Evolutionary conservation across 306 rosid genomes (phyloP), one percentile per base, ranked within the genome.

Genomic region (Fragaria ananassa): DNA sequence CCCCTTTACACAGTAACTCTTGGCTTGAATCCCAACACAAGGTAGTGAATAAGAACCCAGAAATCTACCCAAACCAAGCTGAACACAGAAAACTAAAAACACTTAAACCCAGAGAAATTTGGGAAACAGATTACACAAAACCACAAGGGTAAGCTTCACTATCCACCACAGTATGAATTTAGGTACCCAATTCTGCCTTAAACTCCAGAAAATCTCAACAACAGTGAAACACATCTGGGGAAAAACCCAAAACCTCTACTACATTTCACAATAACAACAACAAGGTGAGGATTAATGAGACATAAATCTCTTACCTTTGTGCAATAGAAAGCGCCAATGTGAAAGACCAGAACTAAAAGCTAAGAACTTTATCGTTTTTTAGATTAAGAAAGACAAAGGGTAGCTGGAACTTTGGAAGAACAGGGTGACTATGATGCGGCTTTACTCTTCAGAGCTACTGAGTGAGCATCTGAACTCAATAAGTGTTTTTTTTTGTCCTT

Each of bases 261-360:
- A 18, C 64, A 76, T 51, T 66, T 46, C 8, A 42, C 31, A 76
- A 35, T 18, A 23, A 47, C 7, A 57, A 4, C 53, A 45, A 25
- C 65, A 71, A 23, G 10, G 63, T 6, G 35, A 54, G 31, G 61
- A 46, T 45, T 19, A 76, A 15, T 75, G 63, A 34, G 66, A 61
- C 53, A 31, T 61, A 23, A 66, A 82, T 44, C 29, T 37, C 81
- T 84, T 56, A 88, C 97, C 87, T 74, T 74, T 81, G 14, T 45
- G 63, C 45, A 21, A 61, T 9, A 21, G 77, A 74, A 77, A 70
- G 68, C 72, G 64, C 68, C 78, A 88, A 86, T 86, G 88, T 27
- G 75, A 74, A 74, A 80, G 79, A 65, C 74, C 34, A 79, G 60
- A 76, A 10, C 65, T 2, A 10, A 70, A 80, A 74, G 66, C 68